Evolutionary conservation across 352 stramenopile species (phyloP).

Genomic region (Globisporangium alternatum): DNA sequence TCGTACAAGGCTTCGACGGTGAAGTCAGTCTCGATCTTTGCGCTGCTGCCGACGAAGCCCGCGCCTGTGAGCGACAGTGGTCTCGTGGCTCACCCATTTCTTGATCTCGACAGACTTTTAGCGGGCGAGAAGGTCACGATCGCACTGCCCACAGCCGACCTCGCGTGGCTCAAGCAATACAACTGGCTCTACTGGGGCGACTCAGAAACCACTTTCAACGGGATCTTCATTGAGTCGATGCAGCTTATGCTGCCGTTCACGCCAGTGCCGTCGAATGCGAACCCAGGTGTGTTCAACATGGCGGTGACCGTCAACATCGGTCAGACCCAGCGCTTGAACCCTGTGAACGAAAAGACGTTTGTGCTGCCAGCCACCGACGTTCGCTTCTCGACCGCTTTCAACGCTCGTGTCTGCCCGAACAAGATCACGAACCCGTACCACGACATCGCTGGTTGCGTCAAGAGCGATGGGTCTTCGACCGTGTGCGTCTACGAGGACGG

Average conservation of each 20-base stretch:
- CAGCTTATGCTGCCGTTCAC: conserved; percentile 9
- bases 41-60: not conserved
- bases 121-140: not conserved
- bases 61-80: not conserved
- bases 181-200: not conserved
- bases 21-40: not conserved
- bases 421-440: conserved; percentile 5
- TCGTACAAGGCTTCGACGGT: not conserved
- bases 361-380: not conserved
- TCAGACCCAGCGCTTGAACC: not conserved
- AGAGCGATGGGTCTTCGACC: not conserved
- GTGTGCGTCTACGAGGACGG: not conserved
- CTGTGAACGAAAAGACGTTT: not conserved
- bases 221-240: conserved; percentile 3
- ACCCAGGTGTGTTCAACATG: not conserved
- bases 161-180: conserved; percentile 2
- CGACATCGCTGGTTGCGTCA: not conserved
- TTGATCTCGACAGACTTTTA: not conserved
- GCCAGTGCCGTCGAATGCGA: not conserved
- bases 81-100: not conserved
- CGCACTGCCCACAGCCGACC: not conserved
- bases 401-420: not conserved
- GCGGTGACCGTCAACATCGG: not conserved
- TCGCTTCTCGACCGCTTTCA: not conserved
- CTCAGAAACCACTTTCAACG: not conserved